Percentiles rank a stretch among this genome's conserved stretches.
Evolutionary conservation across 2,329 filamentous ascomycete species (phyloP).

Genomic region (Colletotrichum spaethianum): DNA sequence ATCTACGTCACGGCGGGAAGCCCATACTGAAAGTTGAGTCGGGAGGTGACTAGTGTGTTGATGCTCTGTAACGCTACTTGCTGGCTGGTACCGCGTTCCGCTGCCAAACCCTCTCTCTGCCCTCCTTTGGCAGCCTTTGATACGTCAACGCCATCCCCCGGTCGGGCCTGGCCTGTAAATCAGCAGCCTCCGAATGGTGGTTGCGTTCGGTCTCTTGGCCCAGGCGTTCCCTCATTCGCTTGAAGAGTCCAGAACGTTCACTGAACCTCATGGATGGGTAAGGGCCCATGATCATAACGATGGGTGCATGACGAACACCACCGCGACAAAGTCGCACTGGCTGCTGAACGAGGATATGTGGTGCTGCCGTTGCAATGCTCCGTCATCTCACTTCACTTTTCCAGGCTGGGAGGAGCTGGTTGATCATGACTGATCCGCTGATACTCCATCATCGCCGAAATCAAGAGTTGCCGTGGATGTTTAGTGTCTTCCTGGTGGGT

Average conservation of each 20-base stretch:
- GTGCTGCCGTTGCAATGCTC: constrained; percentile 19
- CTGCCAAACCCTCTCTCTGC: constrained; percentile 28
- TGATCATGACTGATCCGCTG: background rate
- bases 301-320: constrained; percentile 15
- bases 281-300: constrained; percentile 23
- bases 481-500: background rate
- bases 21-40: constrained; percentile 16
- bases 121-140: constrained; percentile 5
- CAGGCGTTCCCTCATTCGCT: constrained; percentile 26
- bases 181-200: constrained; percentile 8
- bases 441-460: background rate
- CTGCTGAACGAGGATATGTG: constrained; percentile 3
- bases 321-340: background rate
- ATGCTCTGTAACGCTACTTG: constrained; percentile 28
- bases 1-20: constrained; percentile 33
- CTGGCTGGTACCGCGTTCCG: constrained; percentile 19
- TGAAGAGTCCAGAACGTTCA: constrained; percentile 35
- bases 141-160: constrained; percentile 28
- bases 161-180: constrained; percentile 22
- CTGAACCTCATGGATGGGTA: constrained; percentile 7
- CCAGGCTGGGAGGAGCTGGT: background rate
- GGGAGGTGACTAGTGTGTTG: constrained; percentile 24
- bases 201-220: constrained; percentile 27
- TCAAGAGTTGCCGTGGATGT: constrained; percentile 10
- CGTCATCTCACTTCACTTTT: constrained; percentile 10